A percentile compares a stretch with the other conserved stretches of the same genome.
phyloP scores from a whole-genome alignment of 2,329 filamentous ascomycete species.

The Pleurostoma richardsiae region DNA sequence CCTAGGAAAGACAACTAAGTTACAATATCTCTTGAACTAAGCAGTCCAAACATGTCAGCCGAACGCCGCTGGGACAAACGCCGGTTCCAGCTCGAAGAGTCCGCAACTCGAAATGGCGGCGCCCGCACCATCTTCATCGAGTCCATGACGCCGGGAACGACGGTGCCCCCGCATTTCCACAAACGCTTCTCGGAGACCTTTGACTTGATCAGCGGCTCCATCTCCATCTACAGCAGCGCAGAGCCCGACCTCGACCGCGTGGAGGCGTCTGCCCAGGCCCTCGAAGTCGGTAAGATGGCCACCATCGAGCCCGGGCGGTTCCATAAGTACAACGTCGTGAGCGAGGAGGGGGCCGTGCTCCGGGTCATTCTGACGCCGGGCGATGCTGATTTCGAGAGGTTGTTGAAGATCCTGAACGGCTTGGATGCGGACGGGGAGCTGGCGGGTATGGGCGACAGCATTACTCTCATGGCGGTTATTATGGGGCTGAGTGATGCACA shows the following conservation, averaged over 20 bases:
- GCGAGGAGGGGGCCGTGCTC: slow-evolving; percentile 3
- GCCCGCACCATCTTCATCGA: slow-evolving; percentile 11
- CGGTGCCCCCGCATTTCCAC: slow-evolving; percentile 11
- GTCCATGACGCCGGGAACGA: slow-evolving; percentile 11
- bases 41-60: slow-evolving; percentile 6
- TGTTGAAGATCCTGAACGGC: slow-evolving; percentile 10
- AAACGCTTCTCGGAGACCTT: slow-evolving; percentile 11
- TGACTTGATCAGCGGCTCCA: slow-evolving; percentile 9
- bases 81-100: slow-evolving; percentile 11
- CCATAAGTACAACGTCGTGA: slow-evolving; percentile 9
- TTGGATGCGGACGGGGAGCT: slow-evolving; percentile 9
- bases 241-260: slow-evolving; percentile 5
- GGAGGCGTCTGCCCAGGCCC: slow-evolving; percentile 1
- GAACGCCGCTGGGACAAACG: slow-evolving; percentile 10
- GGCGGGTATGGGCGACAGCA: slow-evolving; percentile 6
- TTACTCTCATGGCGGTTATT: slow-evolving; percentile 6
- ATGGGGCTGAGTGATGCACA: slow-evolving; percentile 10
- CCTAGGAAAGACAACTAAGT: too few relatives aligned
- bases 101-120: slow-evolving; percentile 9
- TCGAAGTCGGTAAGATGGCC: slow-evolving; percentile 1
- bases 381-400: slow-evolving; percentile 10
- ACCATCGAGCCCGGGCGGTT: slow-evolving; percentile 4
- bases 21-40: neutral
- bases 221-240: slow-evolving; percentile 6
- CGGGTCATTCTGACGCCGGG: slow-evolving; percentile 7